phyloP scores from a whole-genome alignment of 1,139 yeast genomes.

The Pneumocystis carinii region DNA sequence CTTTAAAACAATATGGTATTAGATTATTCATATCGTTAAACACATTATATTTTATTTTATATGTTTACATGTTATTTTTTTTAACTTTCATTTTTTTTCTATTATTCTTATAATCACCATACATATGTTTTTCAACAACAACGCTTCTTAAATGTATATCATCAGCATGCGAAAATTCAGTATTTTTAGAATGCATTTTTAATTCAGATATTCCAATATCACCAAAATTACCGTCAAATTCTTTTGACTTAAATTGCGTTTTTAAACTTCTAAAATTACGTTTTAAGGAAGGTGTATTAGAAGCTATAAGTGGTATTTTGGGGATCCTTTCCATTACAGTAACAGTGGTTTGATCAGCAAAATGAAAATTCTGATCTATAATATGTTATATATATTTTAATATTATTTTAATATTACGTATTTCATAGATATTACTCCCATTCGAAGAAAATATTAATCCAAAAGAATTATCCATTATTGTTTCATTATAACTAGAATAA shows the following conservation, averaged over 20 bases:
- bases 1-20: background rate
- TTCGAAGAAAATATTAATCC: background rate
- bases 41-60: background rate
- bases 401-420: background rate
- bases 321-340: background rate
- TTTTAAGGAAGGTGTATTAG: background rate
- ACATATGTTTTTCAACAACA: background rate
- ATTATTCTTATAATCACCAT: background rate
- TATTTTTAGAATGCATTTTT: background rate
- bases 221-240: background rate
- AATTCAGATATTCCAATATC: background rate
- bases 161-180: background rate
- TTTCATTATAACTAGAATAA: background rate
- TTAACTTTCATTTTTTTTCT: background rate
- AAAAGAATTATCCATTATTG: background rate
- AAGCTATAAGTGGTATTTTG: background rate
- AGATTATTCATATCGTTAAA: background rate
- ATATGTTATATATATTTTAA: background rate
- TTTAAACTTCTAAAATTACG: background rate
- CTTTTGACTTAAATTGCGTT: background rate
- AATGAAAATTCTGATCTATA: background rate
- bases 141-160: background rate
- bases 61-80: background rate
- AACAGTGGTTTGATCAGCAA: background rate
- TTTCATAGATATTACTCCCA: background rate